Conservation (phyloP, 352 stramenopile genomes). For the Globisporangium paddicum region DNA sequence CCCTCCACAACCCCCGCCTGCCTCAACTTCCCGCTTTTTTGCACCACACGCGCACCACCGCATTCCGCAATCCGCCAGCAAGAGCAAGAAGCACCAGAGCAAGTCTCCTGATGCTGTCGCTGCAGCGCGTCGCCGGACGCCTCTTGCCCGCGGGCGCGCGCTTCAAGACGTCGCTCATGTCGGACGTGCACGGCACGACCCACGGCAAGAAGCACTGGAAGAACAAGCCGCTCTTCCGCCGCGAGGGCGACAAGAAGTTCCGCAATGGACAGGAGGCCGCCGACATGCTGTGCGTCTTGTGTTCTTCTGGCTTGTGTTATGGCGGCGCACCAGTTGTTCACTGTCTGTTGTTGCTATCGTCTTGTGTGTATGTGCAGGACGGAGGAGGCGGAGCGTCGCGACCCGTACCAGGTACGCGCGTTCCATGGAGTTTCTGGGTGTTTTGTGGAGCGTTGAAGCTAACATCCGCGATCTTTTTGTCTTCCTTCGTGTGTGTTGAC, state of each 20-base stretch:
- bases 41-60: not conserved
- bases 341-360: not conserved
- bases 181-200: slow-evolving; percentile 83
- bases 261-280: slow-evolving; percentile 94
- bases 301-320: too few relatives aligned
- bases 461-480: not conserved
- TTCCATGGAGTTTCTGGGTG: not conserved
- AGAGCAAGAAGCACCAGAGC: too few relatives aligned
- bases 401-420: slow-evolving; percentile 52
- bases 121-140: slow-evolving; percentile 14
- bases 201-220: slow-evolving; percentile 92
- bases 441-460: not conserved
- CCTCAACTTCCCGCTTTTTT: slow-evolving; percentile 7
- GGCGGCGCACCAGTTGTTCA: too few relatives aligned
- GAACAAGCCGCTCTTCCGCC: slow-evolving; percentile 96
- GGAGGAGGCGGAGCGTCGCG: slow-evolving; percentile 69
- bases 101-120: slow-evolving; percentile 25
- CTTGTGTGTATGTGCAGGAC: slow-evolving; percentile 18
- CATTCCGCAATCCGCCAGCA: not conserved
- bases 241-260: slow-evolving; percentile 94
- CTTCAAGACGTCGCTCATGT: slow-evolving; percentile 69
- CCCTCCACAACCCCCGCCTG: not conserved
- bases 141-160: slow-evolving; percentile 19
- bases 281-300: slow-evolving; percentile 82
- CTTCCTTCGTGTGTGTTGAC: not conserved